Evolutionary conservation across 768 basidiomycete species (phyloP).

Genomic region (Hemileccinum impolitum): DNA sequence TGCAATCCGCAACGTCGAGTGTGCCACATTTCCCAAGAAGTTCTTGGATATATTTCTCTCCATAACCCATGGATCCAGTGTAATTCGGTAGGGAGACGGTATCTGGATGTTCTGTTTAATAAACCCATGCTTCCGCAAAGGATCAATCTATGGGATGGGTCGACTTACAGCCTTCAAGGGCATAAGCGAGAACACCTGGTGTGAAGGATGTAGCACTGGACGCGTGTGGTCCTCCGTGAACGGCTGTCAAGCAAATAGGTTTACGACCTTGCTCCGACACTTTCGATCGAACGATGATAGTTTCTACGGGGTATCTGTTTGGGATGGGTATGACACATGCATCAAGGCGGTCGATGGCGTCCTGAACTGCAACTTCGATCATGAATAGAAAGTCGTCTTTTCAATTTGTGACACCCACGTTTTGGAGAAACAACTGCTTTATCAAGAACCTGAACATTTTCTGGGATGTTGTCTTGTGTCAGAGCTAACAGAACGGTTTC

Average conservation of each 20-base stretch:
- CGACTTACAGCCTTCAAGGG: constrained; percentile 58
- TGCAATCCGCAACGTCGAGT: constrained; percentile 64
- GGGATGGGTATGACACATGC: constrained; percentile 50
- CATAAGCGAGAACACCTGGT: constrained; percentile 42
- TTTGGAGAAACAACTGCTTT: constrained; percentile 37
- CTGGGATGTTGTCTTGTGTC: constrained; percentile 12
- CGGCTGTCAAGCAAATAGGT: constrained; percentile 47
- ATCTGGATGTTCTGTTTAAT: constrained; percentile 34
- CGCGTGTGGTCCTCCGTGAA: constrained; percentile 65
- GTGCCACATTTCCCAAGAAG: constrained; percentile 59
- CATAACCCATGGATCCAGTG: constrained; percentile 64
- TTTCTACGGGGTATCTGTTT: constrained; percentile 47
- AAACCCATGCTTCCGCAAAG: not conserved
- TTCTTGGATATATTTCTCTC: constrained; percentile 53
- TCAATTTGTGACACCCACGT: constrained; percentile 29
- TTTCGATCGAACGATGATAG: constrained; percentile 45
- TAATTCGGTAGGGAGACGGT: constrained; percentile 63
- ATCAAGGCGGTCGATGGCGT: constrained; percentile 39
- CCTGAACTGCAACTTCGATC: constrained; percentile 34
- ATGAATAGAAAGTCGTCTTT: not conserved
- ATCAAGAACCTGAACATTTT: constrained; percentile 41
- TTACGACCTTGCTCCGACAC: constrained; percentile 14
- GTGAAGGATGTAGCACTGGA: constrained; percentile 46
- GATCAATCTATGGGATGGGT: not conserved
- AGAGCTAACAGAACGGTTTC: constrained; percentile 49